Conservation (phyloP, 352 stramenopile genomes). For the Globisporangium barbulae region DNA sequence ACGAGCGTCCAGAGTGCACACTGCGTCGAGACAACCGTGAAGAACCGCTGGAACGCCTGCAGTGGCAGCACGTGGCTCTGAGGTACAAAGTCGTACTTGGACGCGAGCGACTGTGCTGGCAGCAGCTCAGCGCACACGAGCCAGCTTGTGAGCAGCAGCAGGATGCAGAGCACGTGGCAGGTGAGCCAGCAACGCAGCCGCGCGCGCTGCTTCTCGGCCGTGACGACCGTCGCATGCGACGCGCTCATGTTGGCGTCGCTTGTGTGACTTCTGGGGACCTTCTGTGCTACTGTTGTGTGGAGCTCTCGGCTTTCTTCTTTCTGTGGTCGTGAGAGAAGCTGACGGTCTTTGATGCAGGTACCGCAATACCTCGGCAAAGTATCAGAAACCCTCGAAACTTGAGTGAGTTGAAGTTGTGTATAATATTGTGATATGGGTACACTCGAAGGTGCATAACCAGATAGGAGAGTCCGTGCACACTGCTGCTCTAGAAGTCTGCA, state of each 20-base stretch:
- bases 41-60: neutral
- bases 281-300: too few species aligned
- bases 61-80: neutral
- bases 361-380: too few species aligned
- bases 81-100: slow-evolving; percentile 9
- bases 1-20: slow-evolving; percentile 9
- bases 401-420: too few species aligned
- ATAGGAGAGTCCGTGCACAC: too few species aligned
- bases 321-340: too few species aligned
- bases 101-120: neutral
- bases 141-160: slow-evolving; percentile 8
- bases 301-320: too few species aligned
- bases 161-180: neutral
- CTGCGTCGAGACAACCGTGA: neutral
- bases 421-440: too few species aligned
- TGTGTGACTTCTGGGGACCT: too few species aligned
- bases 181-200: neutral
- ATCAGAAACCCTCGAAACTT: too few species aligned
- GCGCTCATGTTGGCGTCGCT: neutral
- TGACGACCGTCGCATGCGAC: slow-evolving; percentile 3
- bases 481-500: neutral
- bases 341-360: too few species aligned
- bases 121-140: neutral
- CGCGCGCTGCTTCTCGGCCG: slow-evolving; percentile 8
- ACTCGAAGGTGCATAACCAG: too few species aligned